A percentile compares a stretch with the other conserved stretches of the same genome.
Evolutionary conservation across 2,329 filamentous ascomycete genomes (phyloP).

Genomic region (Aspergillus pseudotamarii): DNA sequence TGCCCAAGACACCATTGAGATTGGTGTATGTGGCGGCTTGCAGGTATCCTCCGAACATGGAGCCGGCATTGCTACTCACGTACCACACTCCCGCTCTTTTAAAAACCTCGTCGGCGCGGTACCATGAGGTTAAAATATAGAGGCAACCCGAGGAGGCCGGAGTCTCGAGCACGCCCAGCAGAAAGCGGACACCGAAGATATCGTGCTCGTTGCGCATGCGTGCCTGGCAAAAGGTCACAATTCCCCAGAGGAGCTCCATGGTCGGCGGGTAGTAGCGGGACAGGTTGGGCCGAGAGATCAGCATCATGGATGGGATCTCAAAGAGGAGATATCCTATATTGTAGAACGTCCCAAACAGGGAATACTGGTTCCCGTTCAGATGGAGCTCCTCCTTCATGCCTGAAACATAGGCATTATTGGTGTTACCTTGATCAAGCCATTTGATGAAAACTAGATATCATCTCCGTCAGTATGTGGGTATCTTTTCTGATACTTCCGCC

Average conservation of each 20-base stretch:
- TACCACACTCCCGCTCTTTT: conserved; percentile 61
- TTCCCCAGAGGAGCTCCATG: conserved; percentile 38
- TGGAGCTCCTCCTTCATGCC: conserved; percentile 36
- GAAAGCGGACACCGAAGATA: conserved; percentile 37
- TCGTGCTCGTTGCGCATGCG: conserved; percentile 35
- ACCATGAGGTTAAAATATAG: conserved; percentile 33
- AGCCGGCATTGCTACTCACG: conserved; percentile 54
- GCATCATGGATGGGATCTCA: conserved; percentile 32
- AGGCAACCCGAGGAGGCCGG: conserved; percentile 10
- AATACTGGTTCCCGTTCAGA: conserved; percentile 35
- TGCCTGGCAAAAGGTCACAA: conserved; percentile 39
- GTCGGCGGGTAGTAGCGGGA: conserved; percentile 33
- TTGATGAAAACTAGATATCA: neutral
- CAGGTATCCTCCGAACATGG: conserved; percentile 62
- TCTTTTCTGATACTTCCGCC: too few relatives aligned
- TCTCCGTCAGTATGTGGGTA: too few relatives aligned
- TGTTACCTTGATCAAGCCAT: conserved; percentile 31
- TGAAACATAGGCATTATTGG: conserved; percentile 38
- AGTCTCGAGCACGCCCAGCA: conserved; percentile 38
- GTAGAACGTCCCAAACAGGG: conserved; percentile 37
- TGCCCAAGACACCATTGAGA: conserved; percentile 53
- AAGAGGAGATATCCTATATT: conserved; percentile 36
- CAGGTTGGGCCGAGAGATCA: conserved; percentile 34
- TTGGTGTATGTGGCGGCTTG: conserved; percentile 58
- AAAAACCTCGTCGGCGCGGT: conserved; percentile 50